These are phyloP conservation scores for Elsinoe arachidis DNA, from an alignment of 2,329 filamentous ascomycete genomes.

Conservation along the genomic window DNA sequence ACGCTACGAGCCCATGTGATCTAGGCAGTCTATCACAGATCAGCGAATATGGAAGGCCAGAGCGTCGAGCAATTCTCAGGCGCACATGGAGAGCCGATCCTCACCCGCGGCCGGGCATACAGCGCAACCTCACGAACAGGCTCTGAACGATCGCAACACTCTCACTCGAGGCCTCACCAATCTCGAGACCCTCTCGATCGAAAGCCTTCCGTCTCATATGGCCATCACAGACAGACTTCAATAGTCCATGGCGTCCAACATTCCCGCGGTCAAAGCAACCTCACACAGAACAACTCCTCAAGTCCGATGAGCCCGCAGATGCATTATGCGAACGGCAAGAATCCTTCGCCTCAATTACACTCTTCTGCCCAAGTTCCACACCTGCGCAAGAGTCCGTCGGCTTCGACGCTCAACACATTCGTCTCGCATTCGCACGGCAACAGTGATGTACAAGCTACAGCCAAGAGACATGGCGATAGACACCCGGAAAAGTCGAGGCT, in stretches of 20 bases:
- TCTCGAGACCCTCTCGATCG: constrained; percentile 37
- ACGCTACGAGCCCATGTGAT: too few species aligned
- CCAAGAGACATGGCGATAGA: constrained; percentile 8
- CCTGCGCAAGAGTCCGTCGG: constrained; percentile 16
- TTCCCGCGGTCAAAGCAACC: constrained; percentile 76
- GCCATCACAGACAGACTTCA: constrained; percentile 90
- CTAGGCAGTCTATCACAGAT: too few species aligned
- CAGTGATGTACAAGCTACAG: constrained; percentile 28
- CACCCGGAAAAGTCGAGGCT: background rate
- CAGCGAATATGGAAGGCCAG: background rate
- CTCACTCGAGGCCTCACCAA: constrained; percentile 33
- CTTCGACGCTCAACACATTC: constrained; percentile 14
- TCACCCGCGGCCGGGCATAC: constrained; percentile 39
- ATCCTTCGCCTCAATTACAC: constrained; percentile 3
- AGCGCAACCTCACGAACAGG: constrained; percentile 34
- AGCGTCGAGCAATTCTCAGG: background rate
- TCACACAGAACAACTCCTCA: constrained; percentile 57
- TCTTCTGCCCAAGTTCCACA: constrained; percentile 1
- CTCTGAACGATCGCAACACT: constrained; percentile 31
- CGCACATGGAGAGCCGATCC: constrained; percentile 23
- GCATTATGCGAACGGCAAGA: constrained; percentile 45
- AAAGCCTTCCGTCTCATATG: constrained; percentile 53
- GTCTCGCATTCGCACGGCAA: constrained; percentile 11
- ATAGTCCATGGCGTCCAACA: constrained; percentile 97
- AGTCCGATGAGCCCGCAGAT: constrained; percentile 84